phyloP scores from a whole-genome alignment of 1,284 basidiomycete species.

The Leccinum griseonigrum region DNA sequence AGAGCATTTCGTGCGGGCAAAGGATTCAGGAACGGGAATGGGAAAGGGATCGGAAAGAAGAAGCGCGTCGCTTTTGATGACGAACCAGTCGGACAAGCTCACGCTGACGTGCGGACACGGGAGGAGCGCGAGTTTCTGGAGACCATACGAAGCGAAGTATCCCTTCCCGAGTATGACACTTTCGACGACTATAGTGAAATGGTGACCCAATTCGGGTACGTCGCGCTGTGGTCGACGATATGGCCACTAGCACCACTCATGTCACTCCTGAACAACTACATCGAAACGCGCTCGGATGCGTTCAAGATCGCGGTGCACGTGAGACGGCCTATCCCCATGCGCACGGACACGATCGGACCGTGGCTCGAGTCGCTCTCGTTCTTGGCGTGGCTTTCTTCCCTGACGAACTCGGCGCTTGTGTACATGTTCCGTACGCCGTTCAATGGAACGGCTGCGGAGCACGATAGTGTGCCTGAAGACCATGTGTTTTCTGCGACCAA shows the following conservation, averaged over 20 bases:
- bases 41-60: constrained; percentile 42
- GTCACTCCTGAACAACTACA: constrained; percentile 82
- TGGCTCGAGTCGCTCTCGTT: constrained; percentile 92
- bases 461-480: constrained; percentile 10
- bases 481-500: constrained; percentile 40
- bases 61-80: constrained; percentile 76
- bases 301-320: constrained; percentile 91
- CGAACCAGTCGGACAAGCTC: constrained; percentile 39
- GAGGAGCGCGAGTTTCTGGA: constrained; percentile 76
- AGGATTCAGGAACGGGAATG: constrained; percentile 27
- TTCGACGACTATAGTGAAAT: constrained; percentile 93
- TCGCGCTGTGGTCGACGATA: constrained; percentile 88
- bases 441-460: constrained; percentile 13
- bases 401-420: constrained; percentile 84
- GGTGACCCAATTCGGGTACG: constrained; percentile 94
- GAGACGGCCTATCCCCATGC: constrained; percentile 80
- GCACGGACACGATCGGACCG: constrained; percentile 90
- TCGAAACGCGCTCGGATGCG: constrained; percentile 92
- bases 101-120: constrained; percentile 52
- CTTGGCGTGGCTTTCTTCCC: constrained; percentile 82
- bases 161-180: constrained; percentile 77
- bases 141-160: constrained; percentile 74
- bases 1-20: constrained; percentile 48
- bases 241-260: constrained; percentile 94
- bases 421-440: constrained; percentile 70